These are phyloP conservation scores for Malus hybrid DNA, from an alignment of 331 rosid genomes.

Conservation along the genomic window DNA sequence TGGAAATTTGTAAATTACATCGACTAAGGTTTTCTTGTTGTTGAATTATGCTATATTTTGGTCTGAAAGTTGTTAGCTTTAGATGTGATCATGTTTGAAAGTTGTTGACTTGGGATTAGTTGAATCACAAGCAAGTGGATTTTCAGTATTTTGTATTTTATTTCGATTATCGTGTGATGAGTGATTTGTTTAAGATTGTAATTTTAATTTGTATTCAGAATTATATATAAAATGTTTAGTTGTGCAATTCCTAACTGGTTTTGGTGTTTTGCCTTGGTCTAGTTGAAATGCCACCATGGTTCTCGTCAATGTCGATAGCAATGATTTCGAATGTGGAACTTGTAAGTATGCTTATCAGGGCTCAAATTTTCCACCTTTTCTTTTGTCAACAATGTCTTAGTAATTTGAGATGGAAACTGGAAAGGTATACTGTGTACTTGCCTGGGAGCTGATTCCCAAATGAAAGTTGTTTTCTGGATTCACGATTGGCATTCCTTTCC, in stretches of 20 bases:
- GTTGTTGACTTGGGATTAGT: neutral
- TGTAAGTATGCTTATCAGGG: conserved; percentile 49
- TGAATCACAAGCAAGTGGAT: neutral
- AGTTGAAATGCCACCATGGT: conserved; percentile 93
- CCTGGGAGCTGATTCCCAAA: conserved; percentile 5
- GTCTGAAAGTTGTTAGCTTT: neutral
- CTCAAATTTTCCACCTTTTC: neutral
- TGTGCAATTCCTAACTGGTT: conserved; percentile 27
- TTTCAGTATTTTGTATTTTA: neutral
- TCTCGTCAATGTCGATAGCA: conserved; percentile 49
- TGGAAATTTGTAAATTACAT: neutral
- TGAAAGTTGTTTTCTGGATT: neutral
- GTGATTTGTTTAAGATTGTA: neutral
- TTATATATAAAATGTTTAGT: neutral
- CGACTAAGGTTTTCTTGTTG: neutral
- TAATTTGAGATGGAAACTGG: neutral
- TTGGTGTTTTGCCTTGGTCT: conserved; percentile 33
- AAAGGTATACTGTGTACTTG: conserved; percentile 3
- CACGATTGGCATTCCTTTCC: neutral
- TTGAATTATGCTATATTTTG: neutral
- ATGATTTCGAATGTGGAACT: conserved; percentile 70
- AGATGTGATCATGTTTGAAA: neutral
- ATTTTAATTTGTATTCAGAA: neutral
- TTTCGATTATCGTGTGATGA: neutral
- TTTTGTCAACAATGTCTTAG: neutral